A percentile compares a stretch with the other conserved stretches of the same genome.
Evolutionary conservation across 2,329 filamentous ascomycete genomes (phyloP).

Genomic region (Botryosphaeria dothidea): DNA sequence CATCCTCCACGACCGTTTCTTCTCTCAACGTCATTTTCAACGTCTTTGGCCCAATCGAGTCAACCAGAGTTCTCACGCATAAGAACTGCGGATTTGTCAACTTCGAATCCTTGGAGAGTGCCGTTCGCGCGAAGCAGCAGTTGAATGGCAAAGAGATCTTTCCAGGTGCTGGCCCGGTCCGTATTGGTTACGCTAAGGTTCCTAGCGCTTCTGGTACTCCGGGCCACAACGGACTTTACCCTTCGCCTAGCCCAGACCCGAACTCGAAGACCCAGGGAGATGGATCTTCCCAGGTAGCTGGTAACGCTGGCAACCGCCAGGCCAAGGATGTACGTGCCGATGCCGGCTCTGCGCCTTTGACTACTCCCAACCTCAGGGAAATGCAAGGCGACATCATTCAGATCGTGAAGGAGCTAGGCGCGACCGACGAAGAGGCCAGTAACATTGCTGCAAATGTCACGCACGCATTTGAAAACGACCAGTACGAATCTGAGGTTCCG

Average conservation of each 20-base stretch:
- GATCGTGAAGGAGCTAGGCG: constrained; percentile 88
- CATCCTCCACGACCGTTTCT: constrained; percentile 92
- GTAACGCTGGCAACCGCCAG: constrained; percentile 38
- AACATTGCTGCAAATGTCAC: constrained; percentile 75
- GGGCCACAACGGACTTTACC: constrained; percentile 82
- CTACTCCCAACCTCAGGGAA: constrained; percentile 72
- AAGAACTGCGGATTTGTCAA: constrained; percentile 99
- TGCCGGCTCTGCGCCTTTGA: constrained; percentile 55
- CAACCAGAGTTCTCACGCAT: constrained; percentile 90
- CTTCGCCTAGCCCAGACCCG: constrained; percentile 88
- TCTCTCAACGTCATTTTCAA: constrained; percentile 95
- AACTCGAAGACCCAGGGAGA: constrained; percentile 38
- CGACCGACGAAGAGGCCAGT: constrained; percentile 72
- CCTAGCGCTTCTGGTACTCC: constrained; percentile 86
- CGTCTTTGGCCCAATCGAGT: constrained; percentile 86
- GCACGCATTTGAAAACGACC: constrained; percentile 71
- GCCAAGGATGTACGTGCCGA: constrained; percentile 42
- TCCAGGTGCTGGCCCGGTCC: constrained; percentile 88
- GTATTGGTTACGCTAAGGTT: constrained; percentile 97
- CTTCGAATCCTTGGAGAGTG: constrained; percentile 88
- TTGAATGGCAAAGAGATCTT: constrained; percentile 99
- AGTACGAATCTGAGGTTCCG: constrained; percentile 82
- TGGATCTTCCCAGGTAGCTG: constrained; percentile 28
- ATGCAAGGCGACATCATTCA: constrained; percentile 80
- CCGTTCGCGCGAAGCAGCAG: constrained; percentile 80